Evolutionary conservation across 2,329 filamentous ascomycete species (phyloP).

Genomic region (Diaporthe eres): DNA sequence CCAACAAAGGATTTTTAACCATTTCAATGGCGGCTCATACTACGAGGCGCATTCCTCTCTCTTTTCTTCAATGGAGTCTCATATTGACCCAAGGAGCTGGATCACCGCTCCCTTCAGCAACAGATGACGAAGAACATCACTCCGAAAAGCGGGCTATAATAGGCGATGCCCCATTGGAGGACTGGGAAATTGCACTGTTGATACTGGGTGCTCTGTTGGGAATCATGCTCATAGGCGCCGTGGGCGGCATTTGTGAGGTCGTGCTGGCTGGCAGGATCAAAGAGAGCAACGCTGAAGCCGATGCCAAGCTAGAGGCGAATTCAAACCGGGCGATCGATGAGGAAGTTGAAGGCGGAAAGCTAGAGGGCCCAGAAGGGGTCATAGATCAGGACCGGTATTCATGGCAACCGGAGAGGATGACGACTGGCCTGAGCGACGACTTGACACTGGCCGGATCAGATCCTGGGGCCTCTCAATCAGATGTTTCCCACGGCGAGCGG

Average conservation of each 20-base stretch:
- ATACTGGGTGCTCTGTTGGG: conserved; percentile 16
- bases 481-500: neutral
- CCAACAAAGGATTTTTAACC: neutral
- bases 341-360: neutral
- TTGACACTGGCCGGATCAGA: conserved; percentile 21
- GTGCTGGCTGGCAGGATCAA: conserved; percentile 28
- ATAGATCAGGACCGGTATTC: conserved; percentile 23
- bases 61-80: neutral
- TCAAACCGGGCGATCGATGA: neutral
- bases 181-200: conserved; percentile 28
- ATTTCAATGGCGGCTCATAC: neutral
- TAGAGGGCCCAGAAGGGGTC: neutral
- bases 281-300: conserved; percentile 33
- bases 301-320: conserved; percentile 15
- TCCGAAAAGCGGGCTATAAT: neutral
- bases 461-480: neutral
- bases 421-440: conserved; percentile 31
- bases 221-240: conserved; percentile 30
- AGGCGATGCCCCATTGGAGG: neutral
- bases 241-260: conserved; percentile 38
- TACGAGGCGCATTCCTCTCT: neutral
- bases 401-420: conserved; percentile 36
- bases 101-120: neutral
- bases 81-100: neutral
- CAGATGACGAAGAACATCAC: neutral